These are phyloP conservation scores for Fusarium scirpi DNA, from an alignment of 2,329 filamentous ascomycete genomes.

Conservation along the genomic window DNA sequence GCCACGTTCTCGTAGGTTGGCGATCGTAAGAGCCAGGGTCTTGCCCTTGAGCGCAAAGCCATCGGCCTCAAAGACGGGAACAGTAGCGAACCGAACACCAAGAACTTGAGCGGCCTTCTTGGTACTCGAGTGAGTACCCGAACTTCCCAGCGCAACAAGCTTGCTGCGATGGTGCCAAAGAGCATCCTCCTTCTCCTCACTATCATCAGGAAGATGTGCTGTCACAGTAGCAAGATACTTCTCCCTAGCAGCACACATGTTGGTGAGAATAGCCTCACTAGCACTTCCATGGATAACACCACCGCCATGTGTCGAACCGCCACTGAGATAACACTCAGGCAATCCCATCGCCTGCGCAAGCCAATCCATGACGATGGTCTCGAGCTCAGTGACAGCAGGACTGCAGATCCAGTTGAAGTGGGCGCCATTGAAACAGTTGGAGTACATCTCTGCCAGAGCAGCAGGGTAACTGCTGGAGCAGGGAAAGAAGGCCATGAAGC, in stretches of 20 bases:
- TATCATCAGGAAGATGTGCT: slow-evolving; percentile 59
- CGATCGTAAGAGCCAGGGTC: slow-evolving; percentile 71
- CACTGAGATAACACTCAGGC: slow-evolving; percentile 79
- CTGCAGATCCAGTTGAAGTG: slow-evolving; percentile 98
- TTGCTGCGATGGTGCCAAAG: slow-evolving; percentile 65
- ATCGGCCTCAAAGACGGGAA: slow-evolving; percentile 71
- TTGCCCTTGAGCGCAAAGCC: slow-evolving; percentile 78
- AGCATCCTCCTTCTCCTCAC: slow-evolving; percentile 76
- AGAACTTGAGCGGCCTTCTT: slow-evolving; percentile 90
- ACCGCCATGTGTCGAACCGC: slow-evolving; percentile 77
- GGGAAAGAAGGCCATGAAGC: slow-evolving; percentile 97
- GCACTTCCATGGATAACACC: slow-evolving; percentile 96
- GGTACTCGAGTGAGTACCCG: slow-evolving; percentile 84
- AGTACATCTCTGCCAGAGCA: slow-evolving; percentile 94
- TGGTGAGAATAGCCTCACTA: slow-evolving; percentile 86
- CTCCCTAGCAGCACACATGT: slow-evolving; percentile 89
- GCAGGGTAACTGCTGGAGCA: slow-evolving; percentile 83
- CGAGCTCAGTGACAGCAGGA: slow-evolving; percentile 90
- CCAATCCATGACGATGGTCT: slow-evolving; percentile 95
- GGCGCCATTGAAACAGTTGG: slow-evolving; percentile 85
- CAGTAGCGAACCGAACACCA: slow-evolving; percentile 81
- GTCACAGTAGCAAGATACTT: slow-evolving; percentile 75
- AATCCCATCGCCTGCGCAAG: slow-evolving; percentile 80
- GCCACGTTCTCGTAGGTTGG: slow-evolving; percentile 73
- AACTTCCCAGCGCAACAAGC: slow-evolving; percentile 83